Base-by-base conservation (phyloP, 257 asterid species). In the Primulina tabacum region DNA sequence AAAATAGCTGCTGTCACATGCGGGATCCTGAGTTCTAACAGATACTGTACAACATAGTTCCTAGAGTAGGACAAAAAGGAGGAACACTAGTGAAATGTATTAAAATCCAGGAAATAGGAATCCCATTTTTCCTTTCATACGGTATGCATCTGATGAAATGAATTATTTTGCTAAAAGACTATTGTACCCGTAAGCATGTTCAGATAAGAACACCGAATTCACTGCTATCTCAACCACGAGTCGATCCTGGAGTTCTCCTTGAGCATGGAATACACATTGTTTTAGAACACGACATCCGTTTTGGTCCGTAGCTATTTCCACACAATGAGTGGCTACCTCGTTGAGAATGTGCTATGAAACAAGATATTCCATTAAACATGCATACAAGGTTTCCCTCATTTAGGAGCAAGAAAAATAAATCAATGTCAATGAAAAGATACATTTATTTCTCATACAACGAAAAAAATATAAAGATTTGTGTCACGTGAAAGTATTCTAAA, bases 281-380 rank as follows among this genome's bases (percentile, higher is more conserved):
- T 90, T 91, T 18, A 88, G 35, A 1, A 85, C 89, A 32, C 90
- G 82, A 7, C 97, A 88, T 2, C 97, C 97, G 55, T 85, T 78
- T 38, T 72, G 79, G 64, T 90, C 93, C 7, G 74, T 77, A 0
- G 97, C 95, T 12, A 90, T 78, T 2, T 78, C 87, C 2, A 86
- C 65, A 66, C 93, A 90, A 50, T 81, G 71, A 8, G 82, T 77
- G 4, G 85, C 92, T 10, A 86, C 68, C 17, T 78, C 86, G 12
- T 75, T 47, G 57, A 86, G 52, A 17, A 90, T 85, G 0, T 74
- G 75, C 97, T 90, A 83, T 4, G 5, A 68, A 60, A 16, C 21
- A 65, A 20, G 24, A 73, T 6, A 53, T 12, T 53, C 3, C 16
- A 38, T 9, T 26, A 26, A 29, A 57, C 33, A 57, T 8, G 62